Evolutionary conservation across 108 stramenopile species (phyloP).

Genomic region (Epithemia pelagica): DNA sequence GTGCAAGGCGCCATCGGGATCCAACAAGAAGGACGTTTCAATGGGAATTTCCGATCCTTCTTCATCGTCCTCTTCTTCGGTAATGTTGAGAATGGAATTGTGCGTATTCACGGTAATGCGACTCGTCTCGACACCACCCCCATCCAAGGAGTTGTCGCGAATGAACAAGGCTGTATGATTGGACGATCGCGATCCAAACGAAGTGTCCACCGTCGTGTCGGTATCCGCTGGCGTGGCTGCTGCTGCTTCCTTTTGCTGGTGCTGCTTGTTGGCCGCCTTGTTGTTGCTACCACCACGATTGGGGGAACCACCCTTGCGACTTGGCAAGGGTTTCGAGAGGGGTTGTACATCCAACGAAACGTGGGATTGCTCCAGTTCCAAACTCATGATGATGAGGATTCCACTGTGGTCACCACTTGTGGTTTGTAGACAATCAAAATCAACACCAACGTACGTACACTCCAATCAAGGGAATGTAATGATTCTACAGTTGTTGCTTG

Average conservation of each 20-base stretch:
- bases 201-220: not conserved
- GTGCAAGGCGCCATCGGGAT: not conserved
- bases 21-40: not conserved
- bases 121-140: conserved; percentile 2
- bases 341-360: not conserved
- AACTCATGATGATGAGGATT: no score
- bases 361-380: not conserved
- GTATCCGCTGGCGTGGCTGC: not conserved
- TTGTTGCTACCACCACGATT: no score
- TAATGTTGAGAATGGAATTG: conserved; percentile 9
- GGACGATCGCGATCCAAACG: not conserved
- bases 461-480: no score
- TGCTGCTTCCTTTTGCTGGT: not conserved
- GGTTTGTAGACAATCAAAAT: no score
- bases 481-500: no score
- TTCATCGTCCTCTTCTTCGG: conserved; percentile 10
- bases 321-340: not conserved
- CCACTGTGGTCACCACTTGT: no score
- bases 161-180: not conserved
- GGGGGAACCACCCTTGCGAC: no score
- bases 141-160: not conserved
- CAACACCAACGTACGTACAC: no score
- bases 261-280: no score
- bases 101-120: conserved; percentile 9
- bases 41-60: conserved; percentile 1